These are phyloP conservation scores for Angophora floribunda DNA, from an alignment of 345 rosid genomes.

Conservation along the genomic window DNA sequence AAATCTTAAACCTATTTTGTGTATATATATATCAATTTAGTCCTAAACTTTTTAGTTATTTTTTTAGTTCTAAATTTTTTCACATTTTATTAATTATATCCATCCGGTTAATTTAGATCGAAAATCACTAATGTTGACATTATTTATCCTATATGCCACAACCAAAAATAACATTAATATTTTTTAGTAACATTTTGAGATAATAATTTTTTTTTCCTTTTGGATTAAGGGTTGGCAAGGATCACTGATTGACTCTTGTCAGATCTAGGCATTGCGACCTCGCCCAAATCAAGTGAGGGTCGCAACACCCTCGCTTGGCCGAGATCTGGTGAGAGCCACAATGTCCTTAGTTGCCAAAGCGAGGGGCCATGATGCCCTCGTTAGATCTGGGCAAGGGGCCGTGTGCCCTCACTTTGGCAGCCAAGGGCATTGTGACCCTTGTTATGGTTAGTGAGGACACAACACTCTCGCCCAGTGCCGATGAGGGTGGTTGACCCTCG, in stretches of 20 bases:
- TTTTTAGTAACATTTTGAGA: too few relatives aligned
- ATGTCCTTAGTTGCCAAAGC: accelerated
- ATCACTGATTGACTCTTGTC: too few relatives aligned
- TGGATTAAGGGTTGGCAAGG: too few relatives aligned
- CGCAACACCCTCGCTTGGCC: background rate
- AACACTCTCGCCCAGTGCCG: background rate
- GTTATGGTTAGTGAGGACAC: background rate
- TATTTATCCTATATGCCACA: accelerated
- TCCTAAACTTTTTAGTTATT: background rate
- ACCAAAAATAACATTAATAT: accelerated
- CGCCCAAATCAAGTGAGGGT: accelerated
- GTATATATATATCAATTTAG: accelerated
- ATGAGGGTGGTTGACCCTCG: accelerated
- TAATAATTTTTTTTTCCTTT: too few relatives aligned
- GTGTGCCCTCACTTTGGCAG: accelerated
- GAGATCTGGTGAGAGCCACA: background rate
- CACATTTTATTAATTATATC: too few relatives aligned
- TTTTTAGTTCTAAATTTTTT: too few relatives aligned
- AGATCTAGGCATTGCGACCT: background rate
- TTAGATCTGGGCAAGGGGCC: background rate
- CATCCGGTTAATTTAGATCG: accelerated
- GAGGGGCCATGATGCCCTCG: background rate
- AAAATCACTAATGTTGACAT: background rate
- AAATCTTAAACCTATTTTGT: too few relatives aligned
- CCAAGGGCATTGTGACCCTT: accelerated